A percentile compares a stretch with the other conserved stretches of the same genome.
phyloP scores from a whole-genome alignment of 1,284 basidiomycete species.

The Schizopora paradoxa region DNA sequence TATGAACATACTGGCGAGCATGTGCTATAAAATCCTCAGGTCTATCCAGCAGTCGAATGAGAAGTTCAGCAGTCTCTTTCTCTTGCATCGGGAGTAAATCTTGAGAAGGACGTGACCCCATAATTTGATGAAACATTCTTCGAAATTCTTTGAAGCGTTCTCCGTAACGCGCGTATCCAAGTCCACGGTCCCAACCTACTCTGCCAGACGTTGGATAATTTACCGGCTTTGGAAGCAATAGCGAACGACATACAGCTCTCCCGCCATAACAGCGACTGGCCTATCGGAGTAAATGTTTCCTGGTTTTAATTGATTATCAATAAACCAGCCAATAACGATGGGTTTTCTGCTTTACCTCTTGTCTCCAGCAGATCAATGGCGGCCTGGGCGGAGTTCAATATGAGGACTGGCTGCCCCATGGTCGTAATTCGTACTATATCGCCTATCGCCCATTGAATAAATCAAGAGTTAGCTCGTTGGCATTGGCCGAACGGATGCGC shows the following conservation, averaged over 20 bases:
- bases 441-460: too few relatives aligned
- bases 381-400: conserved; percentile 27
- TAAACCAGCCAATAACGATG: not conserved
- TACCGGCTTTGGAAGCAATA: not conserved
- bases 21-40: conserved; percentile 29
- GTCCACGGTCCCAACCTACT: conserved; percentile 38
- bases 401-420: conserved; percentile 24
- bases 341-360: conserved; percentile 8
- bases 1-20: conserved; percentile 28
- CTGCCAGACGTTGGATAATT: conserved; percentile 20
- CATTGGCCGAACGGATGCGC: not conserved
- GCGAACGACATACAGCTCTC: conserved; percentile 33
- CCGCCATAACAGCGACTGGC: conserved; percentile 36
- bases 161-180: conserved; percentile 32
- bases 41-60: conserved; percentile 29
- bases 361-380: conserved; percentile 27
- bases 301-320: conserved; percentile 11
- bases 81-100: conserved; percentile 29
- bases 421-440: conserved; percentile 9
- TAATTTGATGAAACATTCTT: conserved; percentile 34
- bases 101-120: conserved; percentile 32
- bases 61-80: conserved; percentile 27
- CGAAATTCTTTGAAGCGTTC: conserved; percentile 37
- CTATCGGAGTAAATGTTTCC: conserved; percentile 38
- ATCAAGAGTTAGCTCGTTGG: not conserved